phyloP scores from a whole-genome alignment of 2,329 filamentous ascomycete genomes.

The Daldinia sp. region DNA sequence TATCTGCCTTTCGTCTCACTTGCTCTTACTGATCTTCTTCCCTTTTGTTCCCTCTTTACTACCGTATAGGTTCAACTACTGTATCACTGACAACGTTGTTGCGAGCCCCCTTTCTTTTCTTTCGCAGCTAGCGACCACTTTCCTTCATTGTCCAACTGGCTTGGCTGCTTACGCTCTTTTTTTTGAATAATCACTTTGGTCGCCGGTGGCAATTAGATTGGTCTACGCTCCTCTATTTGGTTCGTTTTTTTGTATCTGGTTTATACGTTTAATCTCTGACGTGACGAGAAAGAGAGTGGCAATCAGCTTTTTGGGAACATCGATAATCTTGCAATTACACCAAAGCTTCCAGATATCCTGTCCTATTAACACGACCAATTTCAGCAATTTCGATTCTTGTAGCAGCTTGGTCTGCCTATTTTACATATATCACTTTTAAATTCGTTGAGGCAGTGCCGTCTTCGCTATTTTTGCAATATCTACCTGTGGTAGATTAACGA shows the following conservation, averaged over 20 bases:
- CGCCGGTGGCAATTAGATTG: slow-evolving; percentile 50
- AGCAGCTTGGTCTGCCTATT: slow-evolving; percentile 55
- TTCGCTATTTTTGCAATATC: slow-evolving; percentile 11
- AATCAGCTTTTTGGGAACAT: slow-evolving; percentile 29
- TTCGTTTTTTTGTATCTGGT: slow-evolving; percentile 43
- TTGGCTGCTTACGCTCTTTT: slow-evolving; percentile 66
- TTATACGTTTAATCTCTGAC: slow-evolving; percentile 36
- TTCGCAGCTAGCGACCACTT: slow-evolving; percentile 54
- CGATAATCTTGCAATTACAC: slow-evolving; percentile 28
- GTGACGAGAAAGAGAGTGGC: slow-evolving; percentile 36
- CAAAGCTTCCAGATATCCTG: slow-evolving; percentile 29
- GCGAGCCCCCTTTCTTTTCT: slow-evolving; percentile 51
- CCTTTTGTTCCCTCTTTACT: slow-evolving; percentile 53
- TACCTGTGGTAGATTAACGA: slow-evolving; percentile 15
- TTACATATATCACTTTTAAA: slow-evolving; percentile 39
- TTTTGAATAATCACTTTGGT: slow-evolving; percentile 50
- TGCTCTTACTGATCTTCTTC: slow-evolving; percentile 49
- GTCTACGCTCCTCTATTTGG: slow-evolving; percentile 42
- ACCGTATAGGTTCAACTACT: slow-evolving; percentile 40
- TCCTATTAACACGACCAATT: slow-evolving; percentile 29
- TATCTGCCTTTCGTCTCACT: slow-evolving; percentile 47
- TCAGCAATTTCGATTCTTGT: slow-evolving; percentile 53
- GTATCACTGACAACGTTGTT: slow-evolving; percentile 46
- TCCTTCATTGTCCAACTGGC: slow-evolving; percentile 61
- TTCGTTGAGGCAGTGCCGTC: slow-evolving; percentile 49